Evolutionary conservation across 768 basidiomycete species (phyloP), one percentile per base, ranked within the genome.

Genomic region (Leccinum subgranulosum): DNA sequence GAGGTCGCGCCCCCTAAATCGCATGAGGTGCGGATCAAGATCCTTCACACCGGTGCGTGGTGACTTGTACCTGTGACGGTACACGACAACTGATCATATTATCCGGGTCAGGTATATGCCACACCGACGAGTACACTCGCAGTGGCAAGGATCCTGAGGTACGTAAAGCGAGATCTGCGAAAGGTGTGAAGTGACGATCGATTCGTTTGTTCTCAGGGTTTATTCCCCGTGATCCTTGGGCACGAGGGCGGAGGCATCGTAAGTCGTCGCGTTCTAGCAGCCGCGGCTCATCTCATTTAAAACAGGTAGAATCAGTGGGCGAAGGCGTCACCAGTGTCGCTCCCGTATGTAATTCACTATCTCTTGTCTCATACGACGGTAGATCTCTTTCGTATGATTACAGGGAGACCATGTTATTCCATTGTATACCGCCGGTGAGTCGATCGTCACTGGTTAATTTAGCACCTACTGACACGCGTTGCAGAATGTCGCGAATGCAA

Each of bases 371-470:
- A 53, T 19, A 47, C 54, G 12, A 19, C 21, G 3, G 29, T 4
- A 41, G 6, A 49, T 62, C 19, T 27, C 25, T 49, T 23, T 56
- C 31, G 33, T 3, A 27, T 25, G 25, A 49, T 36, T 33, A 33
- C 56, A 82, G 81, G 97, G 96, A 23, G 96, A 99, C 72, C 96
- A 98, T 80, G 97, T 98, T 66, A 85, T 99, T 62, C 97, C 97
- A 19, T 84, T 99, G 53, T 94, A 98, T 74, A 98, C 94, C 29
- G 94, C 94, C 47, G 94, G 94, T 89, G 54, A 55, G 80, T 34
- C 49, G 23, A n/a, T 54, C 49, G 34, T 27, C 25, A 3, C 14
- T 17, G 12, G 11, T 34, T 4, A 11, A 43, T 36, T 33, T 8
- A 14, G 21, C 21, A 58, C 49, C 10, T 50, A 49, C 47, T 56